A percentile compares a stretch with the other conserved stretches of the same genome.
These are phyloP conservation scores for Tanacetum coccineum DNA, from an alignment of 129 eudicot species.

Conservation along the genomic window DNA sequence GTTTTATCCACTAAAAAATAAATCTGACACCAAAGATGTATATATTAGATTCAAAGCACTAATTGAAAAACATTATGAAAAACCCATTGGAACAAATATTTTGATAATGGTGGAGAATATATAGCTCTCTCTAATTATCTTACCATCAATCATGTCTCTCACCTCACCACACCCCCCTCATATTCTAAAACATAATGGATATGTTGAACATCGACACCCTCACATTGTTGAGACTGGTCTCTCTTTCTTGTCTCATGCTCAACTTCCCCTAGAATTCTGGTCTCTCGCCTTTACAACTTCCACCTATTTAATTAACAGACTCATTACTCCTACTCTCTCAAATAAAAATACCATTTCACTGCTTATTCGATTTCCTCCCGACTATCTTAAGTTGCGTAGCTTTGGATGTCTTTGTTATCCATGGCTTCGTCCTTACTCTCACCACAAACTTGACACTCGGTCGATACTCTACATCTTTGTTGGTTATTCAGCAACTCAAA, in stretches of 20 bases:
- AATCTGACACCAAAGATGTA: no score
- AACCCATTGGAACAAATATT: no score
- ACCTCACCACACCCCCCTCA: no score
- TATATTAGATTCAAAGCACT: no score
- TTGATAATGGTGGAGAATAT: no score
- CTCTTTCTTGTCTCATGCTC: neutral
- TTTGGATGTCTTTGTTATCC: constrained; percentile 15
- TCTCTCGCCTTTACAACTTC: neutral
- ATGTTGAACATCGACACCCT: no score
- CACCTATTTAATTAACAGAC: neutral
- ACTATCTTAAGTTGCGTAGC: neutral
- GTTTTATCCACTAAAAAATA: no score
- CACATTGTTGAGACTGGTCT: no score
- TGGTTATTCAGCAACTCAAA: constrained; percentile 10
- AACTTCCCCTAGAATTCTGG: neutral
- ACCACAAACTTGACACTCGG: neutral
- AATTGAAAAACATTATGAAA: no score
- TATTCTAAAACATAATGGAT: no score
- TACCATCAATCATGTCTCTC: no score
- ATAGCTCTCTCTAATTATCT: no score
- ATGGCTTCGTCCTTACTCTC: constrained; percentile 3
- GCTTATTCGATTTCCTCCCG: neutral
- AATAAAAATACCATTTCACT: neutral
- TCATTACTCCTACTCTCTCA: neutral
- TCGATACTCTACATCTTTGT: constrained; percentile 2